Percentiles rank a stretch among this genome's conserved stretches.
phyloP scores from a whole-genome alignment of 73 alveolate species.

The Urostyla sp. region DNA sequence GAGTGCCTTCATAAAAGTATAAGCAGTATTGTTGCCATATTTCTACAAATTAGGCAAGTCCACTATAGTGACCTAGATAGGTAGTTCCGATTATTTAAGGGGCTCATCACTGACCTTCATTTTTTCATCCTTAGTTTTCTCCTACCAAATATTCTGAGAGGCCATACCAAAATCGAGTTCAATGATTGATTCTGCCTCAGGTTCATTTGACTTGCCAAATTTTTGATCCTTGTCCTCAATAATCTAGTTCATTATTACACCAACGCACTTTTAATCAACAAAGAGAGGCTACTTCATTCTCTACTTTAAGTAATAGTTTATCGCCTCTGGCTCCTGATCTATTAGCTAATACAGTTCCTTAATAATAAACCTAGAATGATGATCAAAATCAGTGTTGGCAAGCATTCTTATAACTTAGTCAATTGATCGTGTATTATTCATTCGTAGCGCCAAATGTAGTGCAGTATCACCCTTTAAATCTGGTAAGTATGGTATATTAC shows the following conservation, averaged over 20 bases:
- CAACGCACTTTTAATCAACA: too few species aligned
- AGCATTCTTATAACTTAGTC: conserved; percentile 16
- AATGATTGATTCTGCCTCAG: conserved; percentile 12
- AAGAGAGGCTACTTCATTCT: too few species aligned
- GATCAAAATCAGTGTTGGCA: conserved; percentile 47
- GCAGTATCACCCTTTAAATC: conserved; percentile 28
- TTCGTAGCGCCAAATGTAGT: conserved; percentile 9
- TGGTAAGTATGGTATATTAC: conserved; percentile 31
- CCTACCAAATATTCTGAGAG: conserved; percentile 23
- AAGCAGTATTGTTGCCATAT: conserved; percentile 9
- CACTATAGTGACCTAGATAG: not conserved
- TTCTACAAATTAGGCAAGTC: conserved; percentile 53
- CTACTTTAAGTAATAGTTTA: conserved; percentile 1
- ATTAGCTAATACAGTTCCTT: not conserved
- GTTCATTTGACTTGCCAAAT: conserved; percentile 20
- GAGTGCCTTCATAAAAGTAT: not conserved
- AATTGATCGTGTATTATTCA: conserved; percentile 32
- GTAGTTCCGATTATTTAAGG: conserved; percentile 33
- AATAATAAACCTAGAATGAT: conserved; percentile 26
- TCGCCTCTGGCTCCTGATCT: conserved; percentile 27
- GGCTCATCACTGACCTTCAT: conserved; percentile 6
- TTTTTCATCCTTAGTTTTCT: not conserved
- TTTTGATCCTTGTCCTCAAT: conserved; percentile 12
- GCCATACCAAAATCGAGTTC: conserved; percentile 45
- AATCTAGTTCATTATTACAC: too few species aligned